Evolutionary conservation across 768 basidiomycete genomes (phyloP).

Genomic region (Tylopilus subfusipes): DNA sequence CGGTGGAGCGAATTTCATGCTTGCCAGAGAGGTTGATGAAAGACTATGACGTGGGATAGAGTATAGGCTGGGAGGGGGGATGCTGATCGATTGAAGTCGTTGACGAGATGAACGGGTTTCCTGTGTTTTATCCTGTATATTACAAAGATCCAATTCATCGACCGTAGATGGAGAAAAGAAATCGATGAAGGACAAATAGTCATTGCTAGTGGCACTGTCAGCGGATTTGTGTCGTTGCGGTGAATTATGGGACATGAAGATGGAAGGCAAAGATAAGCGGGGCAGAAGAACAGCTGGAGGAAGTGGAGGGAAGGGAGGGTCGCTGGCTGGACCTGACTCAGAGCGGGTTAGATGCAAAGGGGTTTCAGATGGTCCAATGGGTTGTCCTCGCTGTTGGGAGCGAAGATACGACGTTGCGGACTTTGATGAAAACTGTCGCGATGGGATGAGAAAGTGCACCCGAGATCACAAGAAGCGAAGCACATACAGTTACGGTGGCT

Average conservation of each 20-base stretch:
- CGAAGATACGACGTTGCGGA: slow-evolving; percentile 18
- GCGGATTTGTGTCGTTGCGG: slow-evolving; percentile 19
- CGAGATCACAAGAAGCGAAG: neutral
- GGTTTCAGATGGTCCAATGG: slow-evolving; percentile 2
- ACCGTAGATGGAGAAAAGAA: slow-evolving; percentile 33
- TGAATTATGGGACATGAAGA: slow-evolving; percentile 18
- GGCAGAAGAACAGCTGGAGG: slow-evolving; percentile 30
- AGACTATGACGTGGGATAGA: slow-evolving; percentile 10
- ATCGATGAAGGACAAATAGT: slow-evolving; percentile 47
- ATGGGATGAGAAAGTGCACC: slow-evolving; percentile 11
- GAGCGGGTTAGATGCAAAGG: slow-evolving; percentile 24
- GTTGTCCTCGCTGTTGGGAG: neutral
- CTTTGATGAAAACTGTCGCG: slow-evolving; percentile 17
- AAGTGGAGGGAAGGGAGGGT: slow-evolving; percentile 42
- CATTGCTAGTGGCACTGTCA: slow-evolving; percentile 28
- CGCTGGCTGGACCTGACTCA: slow-evolving; percentile 27
- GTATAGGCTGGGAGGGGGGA: slow-evolving; percentile 20
- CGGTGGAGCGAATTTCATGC: slow-evolving; percentile 32
- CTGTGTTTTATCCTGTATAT: slow-evolving; percentile 1
- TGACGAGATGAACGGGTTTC: slow-evolving; percentile 9
- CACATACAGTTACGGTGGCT: slow-evolving; percentile 19
- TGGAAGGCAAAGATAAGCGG: slow-evolving; percentile 20
- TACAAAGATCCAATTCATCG: slow-evolving; percentile 11
- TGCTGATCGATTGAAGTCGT: slow-evolving; percentile 18
- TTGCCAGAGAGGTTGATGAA: slow-evolving; percentile 27